phyloP scores from a whole-genome alignment of 495 filamentous ascomycete genomes.

The Xylaria flabelliformis region DNA sequence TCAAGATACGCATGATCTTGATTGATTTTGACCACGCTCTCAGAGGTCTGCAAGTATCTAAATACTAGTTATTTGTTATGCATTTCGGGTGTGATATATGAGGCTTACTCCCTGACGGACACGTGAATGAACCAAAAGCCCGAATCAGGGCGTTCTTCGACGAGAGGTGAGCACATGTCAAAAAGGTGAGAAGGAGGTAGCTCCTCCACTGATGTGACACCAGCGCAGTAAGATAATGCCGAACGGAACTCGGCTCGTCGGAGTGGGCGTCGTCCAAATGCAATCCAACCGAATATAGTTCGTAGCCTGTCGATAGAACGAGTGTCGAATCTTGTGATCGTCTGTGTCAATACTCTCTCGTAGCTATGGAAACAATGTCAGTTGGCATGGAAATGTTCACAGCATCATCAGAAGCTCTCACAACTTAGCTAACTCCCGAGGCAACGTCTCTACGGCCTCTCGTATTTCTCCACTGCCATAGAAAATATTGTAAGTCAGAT shows the following conservation, averaged over 20 bases:
- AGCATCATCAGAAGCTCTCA: not conserved
- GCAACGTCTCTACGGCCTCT: constrained; percentile 34
- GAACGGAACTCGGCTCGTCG: constrained; percentile 38
- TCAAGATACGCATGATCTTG: constrained; percentile 14
- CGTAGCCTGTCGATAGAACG: constrained; percentile 35
- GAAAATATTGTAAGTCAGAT: constrained; percentile 41
- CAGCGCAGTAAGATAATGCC: constrained; percentile 37
- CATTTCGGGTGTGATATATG: not conserved
- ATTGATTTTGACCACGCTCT: constrained; percentile 25
- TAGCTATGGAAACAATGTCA: constrained; percentile 31
- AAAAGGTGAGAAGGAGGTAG: constrained; percentile 38
- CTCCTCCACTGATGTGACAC: constrained; percentile 18
- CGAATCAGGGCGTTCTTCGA: constrained; percentile 37
- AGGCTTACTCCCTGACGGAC: constrained; percentile 43
- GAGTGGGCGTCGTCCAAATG: constrained; percentile 42
- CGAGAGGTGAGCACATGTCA: constrained; percentile 39
- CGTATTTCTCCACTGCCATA: constrained; percentile 34
- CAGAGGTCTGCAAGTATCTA: constrained; percentile 37
- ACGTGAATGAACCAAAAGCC: constrained; percentile 42
- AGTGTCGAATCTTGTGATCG: constrained; percentile 33
- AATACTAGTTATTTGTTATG: not conserved
- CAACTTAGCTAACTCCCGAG: constrained; percentile 38
- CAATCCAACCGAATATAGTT: constrained; percentile 43
- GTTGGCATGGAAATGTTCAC: not conserved
- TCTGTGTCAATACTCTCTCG: constrained; percentile 33